Percentiles rank a stretch among this genome's conserved stretches.
These are phyloP conservation scores for Capsella bursapastoris DNA, from an alignment of 345 rosid species.

Conservation along the genomic window DNA sequence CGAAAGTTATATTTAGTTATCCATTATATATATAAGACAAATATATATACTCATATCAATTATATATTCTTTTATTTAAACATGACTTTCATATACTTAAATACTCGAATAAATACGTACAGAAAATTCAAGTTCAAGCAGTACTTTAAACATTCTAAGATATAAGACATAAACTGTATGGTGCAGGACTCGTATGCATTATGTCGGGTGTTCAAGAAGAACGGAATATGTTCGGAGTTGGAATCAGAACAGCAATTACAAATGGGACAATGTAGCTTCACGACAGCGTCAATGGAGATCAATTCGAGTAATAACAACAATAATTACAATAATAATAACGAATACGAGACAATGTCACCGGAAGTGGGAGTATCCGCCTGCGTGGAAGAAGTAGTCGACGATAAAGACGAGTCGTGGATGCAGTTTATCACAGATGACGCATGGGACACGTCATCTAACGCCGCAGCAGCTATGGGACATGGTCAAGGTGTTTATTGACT, in stretches of 20 bases:
- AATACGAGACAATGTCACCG: slow-evolving; percentile 74
- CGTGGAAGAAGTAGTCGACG: slow-evolving; percentile 71
- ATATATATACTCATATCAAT: slow-evolving; percentile 4
- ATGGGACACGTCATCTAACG: slow-evolving; percentile 65
- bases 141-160: background rate
- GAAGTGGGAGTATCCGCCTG: slow-evolving; percentile 60
- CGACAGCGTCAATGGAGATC: slow-evolving; percentile 53
- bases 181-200: slow-evolving; percentile 82
- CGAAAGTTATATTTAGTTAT: slow-evolving; percentile 41
- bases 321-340: slow-evolving; percentile 35
- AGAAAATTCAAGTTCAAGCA: background rate
- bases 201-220: slow-evolving; percentile 96
- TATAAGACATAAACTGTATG: background rate
- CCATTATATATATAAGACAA: slow-evolving; percentile 35
- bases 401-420: slow-evolving; percentile 97
- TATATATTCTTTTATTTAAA: background rate
- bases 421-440: slow-evolving; percentile 94
- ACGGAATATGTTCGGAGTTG: slow-evolving; percentile 71
- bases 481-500: slow-evolving; percentile 48
- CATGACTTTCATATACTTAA: slow-evolving; percentile 11
- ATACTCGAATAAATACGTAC: background rate
- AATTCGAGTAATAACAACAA: slow-evolving; percentile 9
- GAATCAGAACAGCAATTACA: slow-evolving; percentile 60
- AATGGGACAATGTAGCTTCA: slow-evolving; percentile 54
- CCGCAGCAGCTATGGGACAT: slow-evolving; percentile 42